Evolutionary conservation across 257 asterid species (phyloP).

Genomic region (Nicotiana knightiana): DNA sequence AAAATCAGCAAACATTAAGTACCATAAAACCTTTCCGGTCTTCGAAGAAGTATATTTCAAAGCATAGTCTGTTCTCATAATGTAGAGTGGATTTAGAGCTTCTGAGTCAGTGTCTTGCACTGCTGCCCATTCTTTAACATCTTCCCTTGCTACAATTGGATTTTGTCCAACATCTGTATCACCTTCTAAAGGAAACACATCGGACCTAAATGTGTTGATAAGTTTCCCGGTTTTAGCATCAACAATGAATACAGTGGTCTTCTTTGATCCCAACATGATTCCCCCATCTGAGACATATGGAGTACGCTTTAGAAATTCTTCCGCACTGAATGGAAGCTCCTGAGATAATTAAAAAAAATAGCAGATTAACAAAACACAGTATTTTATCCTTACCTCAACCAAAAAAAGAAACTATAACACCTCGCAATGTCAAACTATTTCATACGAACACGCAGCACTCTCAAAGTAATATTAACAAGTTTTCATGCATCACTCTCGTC

Average conservation of each 20-base stretch:
- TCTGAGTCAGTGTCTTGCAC: constrained; percentile 29
- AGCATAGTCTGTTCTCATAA: constrained; percentile 74
- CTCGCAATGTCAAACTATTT: not conserved
- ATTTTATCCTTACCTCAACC: not conserved
- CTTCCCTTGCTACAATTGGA: constrained; percentile 39
- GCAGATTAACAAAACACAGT: not conserved
- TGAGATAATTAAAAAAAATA: constrained; percentile 19
- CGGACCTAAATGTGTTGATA: constrained; percentile 50
- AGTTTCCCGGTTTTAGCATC: constrained; percentile 71
- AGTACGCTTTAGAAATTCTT: constrained; percentile 61
- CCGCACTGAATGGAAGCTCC: constrained; percentile 57
- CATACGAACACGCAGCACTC: not conserved
- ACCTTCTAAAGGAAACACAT: constrained; percentile 37
- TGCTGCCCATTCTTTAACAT: constrained; percentile 44
- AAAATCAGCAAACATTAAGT: constrained; percentile 63
- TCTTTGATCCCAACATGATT: constrained; percentile 74
- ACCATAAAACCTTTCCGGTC: constrained; percentile 74
- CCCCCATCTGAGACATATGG: constrained; percentile 66
- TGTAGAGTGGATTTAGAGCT: constrained; percentile 49
- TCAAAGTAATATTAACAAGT: not conserved
- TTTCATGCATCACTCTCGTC: not conserved
- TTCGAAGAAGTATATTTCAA: constrained; percentile 51
- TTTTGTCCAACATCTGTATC: constrained; percentile 32
- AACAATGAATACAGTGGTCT: constrained; percentile 60
- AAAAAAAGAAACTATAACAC: not conserved